These are phyloP conservation scores for Bifiguratus adelaidae DNA, from an alignment of 192 early-diverging fungal species.

Conservation along the genomic window DNA sequence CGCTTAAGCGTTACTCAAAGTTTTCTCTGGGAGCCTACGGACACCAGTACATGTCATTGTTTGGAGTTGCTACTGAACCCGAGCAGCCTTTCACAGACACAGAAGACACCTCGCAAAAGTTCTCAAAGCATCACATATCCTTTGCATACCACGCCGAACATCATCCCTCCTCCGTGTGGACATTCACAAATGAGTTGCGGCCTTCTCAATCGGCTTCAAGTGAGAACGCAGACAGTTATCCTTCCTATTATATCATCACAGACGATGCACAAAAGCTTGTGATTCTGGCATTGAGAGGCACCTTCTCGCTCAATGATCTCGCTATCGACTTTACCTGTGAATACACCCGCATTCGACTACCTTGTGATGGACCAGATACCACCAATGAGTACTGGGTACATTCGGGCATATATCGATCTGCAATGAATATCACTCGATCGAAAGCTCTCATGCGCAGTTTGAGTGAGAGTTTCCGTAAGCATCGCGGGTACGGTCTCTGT, in stretches of 20 bases:
- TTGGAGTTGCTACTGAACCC: conserved; percentile 2
- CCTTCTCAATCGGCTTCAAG: neutral
- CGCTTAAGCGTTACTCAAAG: conserved; percentile 21
- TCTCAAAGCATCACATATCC: neutral
- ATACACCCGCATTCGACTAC: conserved; percentile 25
- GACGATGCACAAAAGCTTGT: conserved; percentile 28
- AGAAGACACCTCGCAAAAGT: neutral
- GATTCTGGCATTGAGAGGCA: conserved; percentile 34
- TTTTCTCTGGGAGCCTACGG: conserved; percentile 16
- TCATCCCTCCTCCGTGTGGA: neutral
- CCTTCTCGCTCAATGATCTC: conserved; percentile 33
- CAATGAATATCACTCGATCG: conserved; percentile 23
- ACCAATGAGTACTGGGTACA: conserved; percentile 23
- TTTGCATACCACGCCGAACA: conserved; percentile 7
- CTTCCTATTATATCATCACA: conserved; percentile 32
- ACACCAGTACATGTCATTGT: neutral
- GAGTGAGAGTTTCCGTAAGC: conserved; percentile 22
- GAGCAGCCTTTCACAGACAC: neutral
- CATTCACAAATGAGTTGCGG: conserved; percentile 1
- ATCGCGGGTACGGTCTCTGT: conserved; percentile 27
- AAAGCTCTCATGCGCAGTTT: conserved; percentile 26
- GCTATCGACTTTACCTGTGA: conserved; percentile 40
- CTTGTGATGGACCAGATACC: conserved; percentile 13
- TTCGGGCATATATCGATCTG: conserved; percentile 28
- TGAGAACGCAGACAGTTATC: neutral